A percentile compares a stretch with the other conserved stretches of the same genome.
Evolutionary conservation across 495 filamentous ascomycete species (phyloP).

Genomic region (Staphylotrichum longicolle): DNA sequence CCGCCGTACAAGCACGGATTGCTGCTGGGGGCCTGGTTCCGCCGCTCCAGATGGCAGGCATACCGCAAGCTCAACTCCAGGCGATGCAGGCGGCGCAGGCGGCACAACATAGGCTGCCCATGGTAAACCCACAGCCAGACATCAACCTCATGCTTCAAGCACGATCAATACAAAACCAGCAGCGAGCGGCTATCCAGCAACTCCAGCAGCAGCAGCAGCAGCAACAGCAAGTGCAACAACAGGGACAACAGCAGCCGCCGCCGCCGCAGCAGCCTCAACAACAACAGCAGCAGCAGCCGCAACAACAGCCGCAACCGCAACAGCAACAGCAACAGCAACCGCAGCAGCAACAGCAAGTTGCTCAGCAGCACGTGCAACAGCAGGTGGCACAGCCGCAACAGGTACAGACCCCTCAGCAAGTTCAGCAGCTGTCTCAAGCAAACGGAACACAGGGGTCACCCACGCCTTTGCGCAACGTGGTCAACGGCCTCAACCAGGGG

Average conservation of each 20-base stretch:
- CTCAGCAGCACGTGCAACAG: conserved; percentile 37
- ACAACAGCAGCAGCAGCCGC: conserved; percentile 40
- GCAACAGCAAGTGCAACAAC: conserved; percentile 24
- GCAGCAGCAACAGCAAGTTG: conserved; percentile 24
- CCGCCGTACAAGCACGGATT: conserved; percentile 43
- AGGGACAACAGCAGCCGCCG: conserved; percentile 35
- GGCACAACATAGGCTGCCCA: conserved; percentile 59
- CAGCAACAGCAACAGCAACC: conserved; percentile 37
- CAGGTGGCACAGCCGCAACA: conserved; percentile 34
- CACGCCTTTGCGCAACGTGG: conserved; percentile 46
- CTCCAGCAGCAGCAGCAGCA: conserved; percentile 43
- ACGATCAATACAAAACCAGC: conserved; percentile 63
- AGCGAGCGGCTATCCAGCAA: conserved; percentile 65
- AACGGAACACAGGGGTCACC: conserved; percentile 40
- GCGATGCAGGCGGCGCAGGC: conserved; percentile 58
- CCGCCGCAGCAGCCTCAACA: conserved; percentile 46
- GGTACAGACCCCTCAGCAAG: conserved; percentile 39
- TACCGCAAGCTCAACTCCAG: conserved; percentile 71
- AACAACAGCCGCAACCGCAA: conserved; percentile 54
- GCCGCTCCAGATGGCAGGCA: conserved; percentile 62
- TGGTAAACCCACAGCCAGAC: conserved; percentile 63
- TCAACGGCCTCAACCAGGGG: conserved; percentile 53
- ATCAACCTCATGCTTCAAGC: conserved; percentile 53
- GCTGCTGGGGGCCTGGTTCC: conserved; percentile 48
- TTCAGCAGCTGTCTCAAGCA: conserved; percentile 36